Percentiles rank a stretch among this genome's conserved stretches.
phyloP scores from a whole-genome alignment of 306 rosid species.

The Cucurbita moschata region DNA sequence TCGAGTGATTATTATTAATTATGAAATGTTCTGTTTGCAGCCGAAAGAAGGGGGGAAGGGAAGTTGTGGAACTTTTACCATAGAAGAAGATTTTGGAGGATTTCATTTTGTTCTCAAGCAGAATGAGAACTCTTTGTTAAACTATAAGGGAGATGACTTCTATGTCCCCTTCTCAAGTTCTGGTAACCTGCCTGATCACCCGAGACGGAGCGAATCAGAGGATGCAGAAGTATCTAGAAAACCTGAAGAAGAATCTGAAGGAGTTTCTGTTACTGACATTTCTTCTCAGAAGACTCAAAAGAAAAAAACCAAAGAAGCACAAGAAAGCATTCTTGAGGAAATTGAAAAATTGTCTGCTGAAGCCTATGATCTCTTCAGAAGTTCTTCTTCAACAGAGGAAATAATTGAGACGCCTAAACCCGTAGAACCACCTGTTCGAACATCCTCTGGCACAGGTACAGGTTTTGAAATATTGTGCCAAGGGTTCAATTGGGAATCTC shows the following conservation, averaged over 20 bases:
- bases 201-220: slow-evolving; percentile 16
- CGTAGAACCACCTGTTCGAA: slow-evolving; percentile 10
- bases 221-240: slow-evolving; percentile 18
- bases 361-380: slow-evolving; percentile 81
- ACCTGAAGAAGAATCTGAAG: slow-evolving; percentile 24
- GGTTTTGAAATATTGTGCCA: slow-evolving; percentile 91
- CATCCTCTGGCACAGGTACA: slow-evolving; percentile 60
- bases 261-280: slow-evolving; percentile 38
- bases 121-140: slow-evolving; percentile 57
- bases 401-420: slow-evolving; percentile 18
- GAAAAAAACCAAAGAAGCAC: slow-evolving; percentile 60
- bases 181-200: slow-evolving; percentile 16
- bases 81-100: slow-evolving; percentile 63
- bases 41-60: slow-evolving; percentile 49
- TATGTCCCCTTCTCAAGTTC: slow-evolving; percentile 51
- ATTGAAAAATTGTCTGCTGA: slow-evolving; percentile 91
- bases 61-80: slow-evolving; percentile 33
- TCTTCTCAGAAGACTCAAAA: slow-evolving; percentile 41
- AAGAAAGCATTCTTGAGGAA: slow-evolving; percentile 75
- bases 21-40: slow-evolving; percentile 18
- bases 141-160: slow-evolving; percentile 55
- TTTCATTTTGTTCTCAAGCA: slow-evolving; percentile 80
- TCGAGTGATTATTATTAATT: no score
- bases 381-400: slow-evolving; percentile 51
- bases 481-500: slow-evolving; percentile 98